These are phyloP conservation scores for Podospora australis DNA, from an alignment of 495 filamentous ascomycete genomes.

Conservation along the genomic window DNA sequence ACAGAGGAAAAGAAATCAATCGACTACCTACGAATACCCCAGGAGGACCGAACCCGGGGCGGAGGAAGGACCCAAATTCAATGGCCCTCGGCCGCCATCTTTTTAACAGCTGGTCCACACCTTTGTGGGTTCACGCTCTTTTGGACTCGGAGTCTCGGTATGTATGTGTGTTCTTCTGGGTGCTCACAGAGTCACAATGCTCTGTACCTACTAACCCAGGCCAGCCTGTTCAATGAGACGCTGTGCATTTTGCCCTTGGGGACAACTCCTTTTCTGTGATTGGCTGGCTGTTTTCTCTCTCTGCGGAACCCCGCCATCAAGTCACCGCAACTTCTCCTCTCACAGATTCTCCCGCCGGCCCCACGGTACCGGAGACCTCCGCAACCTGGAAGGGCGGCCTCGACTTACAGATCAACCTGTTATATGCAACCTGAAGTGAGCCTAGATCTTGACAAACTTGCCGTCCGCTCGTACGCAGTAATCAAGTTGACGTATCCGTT, in stretches of 20 bases:
- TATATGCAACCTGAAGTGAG: no score
- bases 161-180: conserved; percentile 5
- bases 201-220: not conserved
- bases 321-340: conserved; percentile 8
- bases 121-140: conserved; percentile 7
- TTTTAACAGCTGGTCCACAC: conserved; percentile 4
- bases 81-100: conserved; percentile 1
- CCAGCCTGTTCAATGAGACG: conserved; percentile 11
- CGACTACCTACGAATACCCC: no score
- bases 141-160: conserved; percentile 18
- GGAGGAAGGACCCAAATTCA: conserved; percentile 2
- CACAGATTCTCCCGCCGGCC: not conserved
- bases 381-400: not conserved
- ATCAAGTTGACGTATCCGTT: no score
- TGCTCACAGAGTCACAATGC: no score
- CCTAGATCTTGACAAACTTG: no score
- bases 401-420: not conserved
- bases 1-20: not conserved
- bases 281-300: not conserved
- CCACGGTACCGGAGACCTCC: conserved; percentile 13
- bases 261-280: conserved; percentile 11
- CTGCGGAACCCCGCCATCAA: conserved; percentile 1
- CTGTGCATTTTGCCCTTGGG: conserved; percentile 8
- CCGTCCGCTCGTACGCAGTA: no score
- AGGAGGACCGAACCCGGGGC: no score